Base-by-base conservation (phyloP, 169 alveolate species). In the Plasmodium cynomolgi region DNA sequence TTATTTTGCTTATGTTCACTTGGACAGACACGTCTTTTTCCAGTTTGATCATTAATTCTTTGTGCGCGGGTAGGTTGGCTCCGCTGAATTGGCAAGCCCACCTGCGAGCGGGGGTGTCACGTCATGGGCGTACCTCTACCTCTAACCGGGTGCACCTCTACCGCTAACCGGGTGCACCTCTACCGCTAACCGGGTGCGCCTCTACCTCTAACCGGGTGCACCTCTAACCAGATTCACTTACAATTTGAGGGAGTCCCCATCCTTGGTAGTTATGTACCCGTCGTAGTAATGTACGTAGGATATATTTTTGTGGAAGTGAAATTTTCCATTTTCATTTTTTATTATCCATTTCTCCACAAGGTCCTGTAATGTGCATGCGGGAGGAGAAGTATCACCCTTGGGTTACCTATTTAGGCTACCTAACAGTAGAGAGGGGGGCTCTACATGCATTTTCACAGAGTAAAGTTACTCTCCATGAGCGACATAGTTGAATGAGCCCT, bases 261-360 rank as follows among this genome's bases (percentile, higher is more conserved):
- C 93, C 20, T 86, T 75, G 23, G 93, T 86, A 2, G 93, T 86
- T 75, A 86, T 86, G 44, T 56, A 77, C 33, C 81, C 81, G 17
- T 54, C 85, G 29, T 86, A 86, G 47, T 86, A 86, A 5, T 77
- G 81, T 33, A 86, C 68, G 71, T 86, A 86, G 62, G 9, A 33
- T 11, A 86, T 75, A 37, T 23, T 50, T 8, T 56, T 86, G 34
- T 86, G 80, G 41, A 50, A 47, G 41, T 8, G 34, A 23, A 54
- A 73, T 20, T 77, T 68, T 3, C 29, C 33, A 56, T 86, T 34
- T 37, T 33, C 50, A 11, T 37, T 41, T 56, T 77, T 74, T 9
- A 86, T 86, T 77, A 20, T 79, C 11, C 31, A 77, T 37, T 86
- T 86, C 1, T 75, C 83, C 29, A 23, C 58, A n/a, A 86, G 81